Conservation (phyloP, 192 early-diverging fungal genomes). For the Umbelopsis vinacea region DNA sequence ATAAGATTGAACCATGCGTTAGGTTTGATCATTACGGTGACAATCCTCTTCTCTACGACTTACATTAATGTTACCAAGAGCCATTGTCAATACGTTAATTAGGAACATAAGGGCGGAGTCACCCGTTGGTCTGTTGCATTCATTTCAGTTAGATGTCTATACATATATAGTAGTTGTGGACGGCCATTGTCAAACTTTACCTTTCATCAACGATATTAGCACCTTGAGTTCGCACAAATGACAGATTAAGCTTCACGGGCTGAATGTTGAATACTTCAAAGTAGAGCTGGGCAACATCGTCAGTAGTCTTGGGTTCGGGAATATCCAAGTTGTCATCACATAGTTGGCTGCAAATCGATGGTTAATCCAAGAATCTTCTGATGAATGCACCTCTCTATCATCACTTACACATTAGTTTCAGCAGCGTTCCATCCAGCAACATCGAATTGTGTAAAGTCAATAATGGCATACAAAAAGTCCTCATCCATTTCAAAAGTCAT, state of each 20-base stretch:
- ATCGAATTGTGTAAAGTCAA: conserved; percentile 88
- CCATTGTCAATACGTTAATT: conserved; percentile 92
- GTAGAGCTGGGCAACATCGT: conserved; percentile 79
- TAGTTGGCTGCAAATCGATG: conserved; percentile 31
- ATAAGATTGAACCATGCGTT: background rate
- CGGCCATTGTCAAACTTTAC: conserved; percentile 26
- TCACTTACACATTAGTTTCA: conserved; percentile 3
- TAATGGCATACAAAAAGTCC: conserved; percentile 83
- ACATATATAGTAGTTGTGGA: conserved; percentile 25
- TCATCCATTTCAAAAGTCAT: conserved; percentile 94
- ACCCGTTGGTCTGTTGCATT: conserved; percentile 43
- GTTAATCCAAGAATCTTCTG: background rate
- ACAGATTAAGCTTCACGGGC: conserved; percentile 95
- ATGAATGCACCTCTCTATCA: too few species aligned
- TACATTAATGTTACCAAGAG: conserved; percentile 95
- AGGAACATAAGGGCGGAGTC: conserved; percentile 65
- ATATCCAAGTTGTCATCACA: conserved; percentile 64
- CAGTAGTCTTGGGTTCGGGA: conserved; percentile 70
- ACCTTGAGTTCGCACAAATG: conserved; percentile 85
- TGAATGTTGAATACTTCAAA: conserved; percentile 95
- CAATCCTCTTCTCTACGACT: conserved; percentile 25
- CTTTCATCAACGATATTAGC: conserved; percentile 65
- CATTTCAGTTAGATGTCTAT: background rate
- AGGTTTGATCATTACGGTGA: background rate
- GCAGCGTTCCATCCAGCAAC: conserved; percentile 61